Conservation (phyloP, 805 yeast genomes). For the Candida caryicola region DNA sequence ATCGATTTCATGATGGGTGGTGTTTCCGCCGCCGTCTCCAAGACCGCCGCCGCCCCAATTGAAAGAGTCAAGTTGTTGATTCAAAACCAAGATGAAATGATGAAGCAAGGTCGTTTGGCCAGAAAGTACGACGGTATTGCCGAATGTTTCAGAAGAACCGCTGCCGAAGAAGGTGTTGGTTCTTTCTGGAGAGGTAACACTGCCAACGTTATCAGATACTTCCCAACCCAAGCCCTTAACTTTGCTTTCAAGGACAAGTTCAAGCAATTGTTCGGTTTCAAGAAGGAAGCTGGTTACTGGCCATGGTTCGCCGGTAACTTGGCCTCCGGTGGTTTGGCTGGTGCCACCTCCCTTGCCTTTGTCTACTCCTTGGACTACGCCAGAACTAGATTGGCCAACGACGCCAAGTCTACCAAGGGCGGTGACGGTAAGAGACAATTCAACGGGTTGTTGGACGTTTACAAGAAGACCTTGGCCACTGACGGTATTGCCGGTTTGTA, state of each 20-base stretch:
- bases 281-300: slow-evolving; percentile 92
- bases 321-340: slow-evolving; percentile 98
- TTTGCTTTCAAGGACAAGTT: slow-evolving; percentile 98
- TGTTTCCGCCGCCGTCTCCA: slow-evolving; percentile 98
- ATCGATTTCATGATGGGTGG: slow-evolving; percentile 88
- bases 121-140: slow-evolving; percentile 83
- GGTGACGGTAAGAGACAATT: slow-evolving; percentile 84
- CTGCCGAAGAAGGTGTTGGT: slow-evolving; percentile 86
- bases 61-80: slow-evolving; percentile 95
- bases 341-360: slow-evolving; percentile 90
- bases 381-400: slow-evolving; percentile 98
- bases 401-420: slow-evolving; percentile 87
- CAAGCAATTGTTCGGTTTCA: slow-evolving; percentile 94
- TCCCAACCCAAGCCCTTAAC: slow-evolving; percentile 99
- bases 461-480: slow-evolving; percentile 90
- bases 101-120: slow-evolving; percentile 94
- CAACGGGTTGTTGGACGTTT: slow-evolving; percentile 95
- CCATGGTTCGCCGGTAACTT: slow-evolving; percentile 96
- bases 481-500: slow-evolving; percentile 98
- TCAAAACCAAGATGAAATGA: slow-evolving; percentile 98
- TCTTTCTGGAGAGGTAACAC: slow-evolving; percentile 99
- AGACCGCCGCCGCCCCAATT: slow-evolving; percentile 97
- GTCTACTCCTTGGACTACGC: slow-evolving; percentile 98
- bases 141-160: slow-evolving; percentile 94
- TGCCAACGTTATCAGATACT: slow-evolving; percentile 97